Evolutionary conservation across 2,329 filamentous ascomycete species (phyloP), one percentile per base, ranked within the genome.

Genomic region (Alternaria triticina): DNA sequence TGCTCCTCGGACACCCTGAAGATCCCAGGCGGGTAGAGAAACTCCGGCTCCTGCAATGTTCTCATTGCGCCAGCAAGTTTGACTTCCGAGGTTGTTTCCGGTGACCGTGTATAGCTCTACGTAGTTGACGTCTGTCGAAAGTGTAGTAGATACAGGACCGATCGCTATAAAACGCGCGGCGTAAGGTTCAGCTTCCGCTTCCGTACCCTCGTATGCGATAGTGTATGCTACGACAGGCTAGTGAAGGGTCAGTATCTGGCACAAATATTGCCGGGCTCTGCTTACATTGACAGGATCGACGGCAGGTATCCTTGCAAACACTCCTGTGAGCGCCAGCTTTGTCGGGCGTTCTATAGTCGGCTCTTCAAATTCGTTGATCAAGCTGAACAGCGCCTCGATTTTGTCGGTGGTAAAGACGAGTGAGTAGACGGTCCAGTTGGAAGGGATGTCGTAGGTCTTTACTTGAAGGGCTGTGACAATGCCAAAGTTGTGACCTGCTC

Each of bases 401-500:
- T 76, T 71, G 11, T 74, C 69, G 1, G 58, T 22, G 0, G 60
- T 20, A 44, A 64, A 77, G 10, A 67, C 45, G 15, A 76, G 27
- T 0, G 51, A 46, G 15, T 67, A 62, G 10, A 65, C 59, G 10
- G 33, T 67, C 71, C 33, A 60, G 33, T 68, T 66, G 64, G 25
- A 69, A 57, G 43, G 62, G 13, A 58, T 59, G 6, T 54, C 65
- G 54, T 56, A 54, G 20, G 40, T 49, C 15, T 80, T 81, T 22
- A 81, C 64, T 12, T 68, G 54, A 59, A 84, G 81, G 5, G 72
- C 72, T 5, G 72, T 74, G 8, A 81, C 68, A 30, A 80, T 74
- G 5, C 79, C 81, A 52, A 81, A 80, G 17, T 81, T 80, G 52
- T 75, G 73, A 0, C 79, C 81, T 2, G 79, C 80, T 0, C 81